phyloP scores from a whole-genome alignment of 1,139 yeast species.

The Groenewaldozyma auringiensis region DNA sequence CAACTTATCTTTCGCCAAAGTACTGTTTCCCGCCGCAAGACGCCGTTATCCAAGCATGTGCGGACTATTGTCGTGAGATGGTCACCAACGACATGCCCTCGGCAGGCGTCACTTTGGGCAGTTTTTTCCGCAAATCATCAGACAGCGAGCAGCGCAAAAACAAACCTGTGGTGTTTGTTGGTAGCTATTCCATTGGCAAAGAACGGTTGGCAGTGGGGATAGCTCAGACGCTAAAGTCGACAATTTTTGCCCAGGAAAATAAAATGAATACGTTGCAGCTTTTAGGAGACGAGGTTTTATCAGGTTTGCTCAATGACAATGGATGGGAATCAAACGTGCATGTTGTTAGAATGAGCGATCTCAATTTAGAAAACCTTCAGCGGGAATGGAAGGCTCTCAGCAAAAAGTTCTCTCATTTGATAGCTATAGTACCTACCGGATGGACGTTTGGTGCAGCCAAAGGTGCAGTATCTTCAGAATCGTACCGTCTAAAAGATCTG shows the following conservation, averaged over 20 bases:
- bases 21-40: slow-evolving; percentile 75
- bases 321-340: slow-evolving; percentile 55
- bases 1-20: slow-evolving; percentile 73
- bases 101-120: slow-evolving; percentile 15
- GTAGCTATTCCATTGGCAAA: slow-evolving; percentile 88
- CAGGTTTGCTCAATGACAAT: slow-evolving; percentile 34
- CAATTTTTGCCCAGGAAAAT: slow-evolving; percentile 42
- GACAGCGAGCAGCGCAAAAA: slow-evolving; percentile 4
- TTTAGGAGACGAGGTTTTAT: slow-evolving; percentile 35
- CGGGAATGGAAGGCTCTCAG: slow-evolving; percentile 20
- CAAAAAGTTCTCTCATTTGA: slow-evolving; percentile 24
- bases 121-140: slow-evolving; percentile 15
- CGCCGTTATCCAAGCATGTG: slow-evolving; percentile 52
- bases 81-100: slow-evolving; percentile 9
- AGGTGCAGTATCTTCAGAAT: slow-evolving; percentile 9
- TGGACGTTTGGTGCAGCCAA: slow-evolving; percentile 50
- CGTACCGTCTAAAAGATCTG: slow-evolving; percentile 22
- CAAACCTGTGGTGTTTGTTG: slow-evolving; percentile 55
- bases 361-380: slow-evolving; percentile 33
- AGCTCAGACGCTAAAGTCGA: slow-evolving; percentile 48
- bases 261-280: slow-evolving; percentile 42
- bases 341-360: slow-evolving; percentile 53
- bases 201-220: slow-evolving; percentile 71
- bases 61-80: slow-evolving; percentile 40
- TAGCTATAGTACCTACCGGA: slow-evolving; percentile 61